Evolutionary conservation across 768 basidiomycete species (phyloP), one percentile per base, ranked within the genome.

Genomic region (Mrakia hoshinonis): DNA sequence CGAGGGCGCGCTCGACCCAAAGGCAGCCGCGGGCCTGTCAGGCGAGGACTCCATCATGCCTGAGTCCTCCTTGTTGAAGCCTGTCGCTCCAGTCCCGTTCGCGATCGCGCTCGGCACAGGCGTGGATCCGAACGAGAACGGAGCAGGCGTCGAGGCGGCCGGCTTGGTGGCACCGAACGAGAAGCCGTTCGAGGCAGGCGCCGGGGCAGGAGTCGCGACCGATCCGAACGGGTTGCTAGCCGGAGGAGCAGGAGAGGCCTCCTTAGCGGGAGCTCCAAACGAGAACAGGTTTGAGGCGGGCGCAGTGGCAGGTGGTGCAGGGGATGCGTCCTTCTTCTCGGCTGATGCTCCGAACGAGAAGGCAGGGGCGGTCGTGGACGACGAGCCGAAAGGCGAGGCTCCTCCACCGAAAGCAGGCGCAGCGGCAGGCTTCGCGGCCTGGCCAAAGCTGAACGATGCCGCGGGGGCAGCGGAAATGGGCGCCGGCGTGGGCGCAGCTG

Each of bases 41-140:
- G 58, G 58, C 36, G 58, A 61, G 5, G 58, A 61, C 58, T 61
- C 58, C 58, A 61, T 61, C 58, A 61, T 61, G 20, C 31, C 31
- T 31, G 58, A 61, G 26, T 61, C 58, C 31, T 61, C 58, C 58
- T 61, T 61, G 34, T 43, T 43, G 43, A 43, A 43, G 43, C 43
- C 43, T 15, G 43, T 7, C 43, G 15, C 6, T 43, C 43, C 43
- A 43, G 58, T 10, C n/a, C 58, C 58, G 34, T 39, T 66, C 18
- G 65, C 11, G 51, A 52, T 22, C 24, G 47, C 65, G 22, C 29
- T 10, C 12, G 31, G 15, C 26, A 46, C 47, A 0, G 65, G 51
- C 1, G 65, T 49, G 36, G 65, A 48, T 34, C 65, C 65, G 29
- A 66, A 66, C 29, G 65, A 5, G 47, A 66, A 66, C 11, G 65